Conservation (phyloP, 352 stramenopile species). For the Globisporangium rhizosaccharum region DNA sequence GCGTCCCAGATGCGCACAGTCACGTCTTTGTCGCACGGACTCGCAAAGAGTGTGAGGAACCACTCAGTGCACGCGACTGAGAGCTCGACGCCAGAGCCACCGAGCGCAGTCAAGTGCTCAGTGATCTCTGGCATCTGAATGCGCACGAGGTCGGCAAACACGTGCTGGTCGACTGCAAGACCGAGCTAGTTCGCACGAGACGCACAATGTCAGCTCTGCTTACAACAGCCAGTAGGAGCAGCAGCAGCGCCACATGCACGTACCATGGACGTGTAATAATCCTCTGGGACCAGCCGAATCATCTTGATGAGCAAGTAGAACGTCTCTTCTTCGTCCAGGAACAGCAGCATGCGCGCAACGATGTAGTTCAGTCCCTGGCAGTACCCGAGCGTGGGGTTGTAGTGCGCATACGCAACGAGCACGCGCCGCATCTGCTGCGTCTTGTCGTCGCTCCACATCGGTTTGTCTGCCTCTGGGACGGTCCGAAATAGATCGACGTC, state of each 20-base stretch:
- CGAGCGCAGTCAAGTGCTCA: slow-evolving; percentile 52
- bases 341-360: slow-evolving; percentile 62
- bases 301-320: slow-evolving; percentile 85
- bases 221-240: background rate
- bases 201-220: background rate
- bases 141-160: slow-evolving; percentile 81
- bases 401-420: slow-evolving; percentile 79
- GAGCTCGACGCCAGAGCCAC: slow-evolving; percentile 80
- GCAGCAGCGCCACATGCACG: slow-evolving; percentile 9
- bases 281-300: slow-evolving; percentile 68
- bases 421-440: slow-evolving; percentile 69
- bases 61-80: slow-evolving; percentile 85
- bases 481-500: slow-evolving; percentile 82
- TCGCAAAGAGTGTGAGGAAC: slow-evolving; percentile 86
- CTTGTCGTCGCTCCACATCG: slow-evolving; percentile 59
- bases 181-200: slow-evolving; percentile 35
- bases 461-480: slow-evolving; percentile 55
- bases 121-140: slow-evolving; percentile 69
- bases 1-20: slow-evolving; percentile 82
- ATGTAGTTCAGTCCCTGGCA: slow-evolving; percentile 89
- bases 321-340: slow-evolving; percentile 62
- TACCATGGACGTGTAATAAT: slow-evolving; percentile 89
- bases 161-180: slow-evolving; percentile 83
- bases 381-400: slow-evolving; percentile 80
- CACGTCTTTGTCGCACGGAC: slow-evolving; percentile 61